Base-by-base conservation (phyloP, 2,329 filamentous ascomycete genomes). In the Aspergillus candidus region DNA sequence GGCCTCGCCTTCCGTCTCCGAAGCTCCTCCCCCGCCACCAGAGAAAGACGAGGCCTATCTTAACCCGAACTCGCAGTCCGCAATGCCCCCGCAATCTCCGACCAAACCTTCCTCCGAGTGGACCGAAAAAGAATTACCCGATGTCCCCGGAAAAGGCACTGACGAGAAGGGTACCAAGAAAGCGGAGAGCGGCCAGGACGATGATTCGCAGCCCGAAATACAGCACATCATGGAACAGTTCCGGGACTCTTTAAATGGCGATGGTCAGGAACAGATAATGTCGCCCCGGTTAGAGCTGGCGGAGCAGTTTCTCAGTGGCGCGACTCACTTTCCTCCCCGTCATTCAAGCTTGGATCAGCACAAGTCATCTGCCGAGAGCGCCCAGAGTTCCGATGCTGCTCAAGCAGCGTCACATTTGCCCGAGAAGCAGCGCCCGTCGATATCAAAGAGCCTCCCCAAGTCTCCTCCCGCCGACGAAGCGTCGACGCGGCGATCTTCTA, bases 191-290 rank as follows among this genome's bases (percentile, higher is more conserved):
- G 77, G 80, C 43, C 77, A 79, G 15, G 82, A 89, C 38, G 78
- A 79, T 40, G 81, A 80, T 40, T 88, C 86, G 1, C 80, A 81
- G 47, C 83, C 84, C 5, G 93, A 98, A 70, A 96, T 98, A 48
- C 88, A 96, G 68, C 94, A 79, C 62, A 97, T 98, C 63, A 97
- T 98, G 88, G 88, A 88, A 50, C 93, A 97, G 67, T 97, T 97
- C 57, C 83, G 85, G 55, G 82, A 87, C 59, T 80, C 80, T 40
- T 80, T 80, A 22, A 80, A 82, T 40, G 86, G 83, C 0, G 84
- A 82, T 2, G 83, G 77, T 4, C 81, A 79, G 49, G 83, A 91
- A 40, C 88, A 94, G 65, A 88, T 95, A 60, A 94, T 95, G 88
- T 95, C 89, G 50, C 89, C 89, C 4, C 78, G 88, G 27, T 68